phyloP scores from a whole-genome alignment of 129 eudicot genomes.

The Artemisia tridentata region DNA sequence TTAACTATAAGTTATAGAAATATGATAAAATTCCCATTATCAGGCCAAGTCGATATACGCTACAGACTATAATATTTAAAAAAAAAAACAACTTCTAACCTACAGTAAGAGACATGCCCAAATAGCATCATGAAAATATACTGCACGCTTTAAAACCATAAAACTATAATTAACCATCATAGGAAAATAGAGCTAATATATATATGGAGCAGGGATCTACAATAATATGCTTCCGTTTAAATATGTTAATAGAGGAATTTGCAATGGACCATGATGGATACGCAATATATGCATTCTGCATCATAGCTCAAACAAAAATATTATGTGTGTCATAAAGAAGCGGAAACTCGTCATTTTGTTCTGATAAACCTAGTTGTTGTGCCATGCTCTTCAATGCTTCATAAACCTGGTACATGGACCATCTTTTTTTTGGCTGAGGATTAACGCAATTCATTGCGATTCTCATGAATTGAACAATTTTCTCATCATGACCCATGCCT shows the following conservation, averaged over 20 bases:
- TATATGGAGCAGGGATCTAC: slow-evolving; percentile 28
- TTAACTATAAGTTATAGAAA: background rate
- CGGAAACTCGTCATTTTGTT: slow-evolving; percentile 82
- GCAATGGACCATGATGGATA: slow-evolving; percentile 15
- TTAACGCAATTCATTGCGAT: slow-evolving; percentile 66
- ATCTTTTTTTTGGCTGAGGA: slow-evolving; percentile 56
- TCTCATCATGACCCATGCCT: slow-evolving; percentile 71
- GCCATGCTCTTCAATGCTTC: slow-evolving; percentile 66
- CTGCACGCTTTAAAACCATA: slow-evolving; percentile 13
- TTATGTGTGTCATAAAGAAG: slow-evolving; percentile 53
- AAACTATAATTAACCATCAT: slow-evolving; percentile 32
- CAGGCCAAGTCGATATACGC: background rate
- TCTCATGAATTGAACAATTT: slow-evolving; percentile 53
- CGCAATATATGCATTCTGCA: slow-evolving; percentile 18
- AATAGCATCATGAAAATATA: slow-evolving; percentile 3
- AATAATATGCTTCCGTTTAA: slow-evolving; percentile 20
- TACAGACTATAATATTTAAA: background rate
- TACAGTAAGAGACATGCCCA: background rate
- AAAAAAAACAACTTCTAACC: background rate
- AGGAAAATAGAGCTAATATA: slow-evolving; percentile 12
- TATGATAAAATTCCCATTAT: slow-evolving; percentile 12
- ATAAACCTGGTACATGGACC: slow-evolving; percentile 84
- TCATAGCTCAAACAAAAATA: slow-evolving; percentile 17
- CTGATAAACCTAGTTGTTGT: slow-evolving; percentile 57
- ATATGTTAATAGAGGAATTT: background rate